A percentile compares a stretch with the other conserved stretches of the same genome.
phyloP scores from a whole-genome alignment of 441 rosid species.

The Gossypium gossypioides region DNA sequence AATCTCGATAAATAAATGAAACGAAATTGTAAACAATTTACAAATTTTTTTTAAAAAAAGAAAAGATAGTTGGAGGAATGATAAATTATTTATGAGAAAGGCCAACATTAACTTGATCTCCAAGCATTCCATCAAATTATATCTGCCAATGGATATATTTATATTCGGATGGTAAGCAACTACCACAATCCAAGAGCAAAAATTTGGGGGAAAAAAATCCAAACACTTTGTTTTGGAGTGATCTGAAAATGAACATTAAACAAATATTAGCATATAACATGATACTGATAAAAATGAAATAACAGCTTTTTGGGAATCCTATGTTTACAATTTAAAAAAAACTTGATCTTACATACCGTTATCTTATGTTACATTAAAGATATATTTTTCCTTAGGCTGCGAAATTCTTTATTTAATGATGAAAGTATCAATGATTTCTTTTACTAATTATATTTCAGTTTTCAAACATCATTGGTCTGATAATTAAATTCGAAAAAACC shows the following conservation, averaged over 20 bases:
- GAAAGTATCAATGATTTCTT: background rate
- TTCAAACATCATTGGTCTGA: too few relatives aligned
- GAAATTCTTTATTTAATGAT: background rate
- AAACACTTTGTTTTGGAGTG: background rate
- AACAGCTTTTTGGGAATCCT: background rate
- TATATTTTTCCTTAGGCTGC: background rate
- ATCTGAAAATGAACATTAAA: background rate
- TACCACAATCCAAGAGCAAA: background rate
- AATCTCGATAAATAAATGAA: too few relatives aligned
- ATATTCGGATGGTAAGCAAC: background rate
- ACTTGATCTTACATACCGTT: background rate
- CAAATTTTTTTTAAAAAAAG: background rate
- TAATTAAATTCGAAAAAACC: too few relatives aligned
- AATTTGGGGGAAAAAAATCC: background rate
- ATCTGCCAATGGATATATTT: background rate
- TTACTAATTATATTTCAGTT: background rate
- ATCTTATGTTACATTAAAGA: background rate
- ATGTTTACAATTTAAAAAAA: background rate
- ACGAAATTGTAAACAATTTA: too few relatives aligned
- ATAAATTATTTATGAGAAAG: too few relatives aligned
- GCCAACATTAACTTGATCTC: background rate
- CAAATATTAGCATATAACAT: background rate
- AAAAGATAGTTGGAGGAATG: background rate
- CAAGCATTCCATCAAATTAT: background rate
- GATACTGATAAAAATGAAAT: background rate